Evolutionary conservation across 176 grass and related monocot species (phyloP).

Genomic region (bread wheat (Triticum aestivum)): DNA sequence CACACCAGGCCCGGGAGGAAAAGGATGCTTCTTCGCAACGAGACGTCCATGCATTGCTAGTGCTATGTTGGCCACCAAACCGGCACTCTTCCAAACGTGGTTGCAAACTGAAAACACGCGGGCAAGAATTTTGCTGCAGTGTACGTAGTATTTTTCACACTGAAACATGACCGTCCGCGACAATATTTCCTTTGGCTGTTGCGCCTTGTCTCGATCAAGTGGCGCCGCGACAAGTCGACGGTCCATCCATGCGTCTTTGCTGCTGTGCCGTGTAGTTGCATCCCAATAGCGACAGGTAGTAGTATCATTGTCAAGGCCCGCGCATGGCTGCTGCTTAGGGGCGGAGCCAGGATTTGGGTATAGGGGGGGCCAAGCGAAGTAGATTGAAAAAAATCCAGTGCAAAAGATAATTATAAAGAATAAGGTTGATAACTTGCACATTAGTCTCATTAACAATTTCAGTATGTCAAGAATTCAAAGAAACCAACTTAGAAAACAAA

Average conservation of each 20-base stretch:
- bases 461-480: too few relatives aligned
- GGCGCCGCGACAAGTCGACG: not conserved
- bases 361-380: too few relatives aligned
- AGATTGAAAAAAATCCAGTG: too few relatives aligned
- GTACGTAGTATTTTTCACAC: not conserved
- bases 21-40: not conserved
- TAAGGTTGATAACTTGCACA: too few relatives aligned
- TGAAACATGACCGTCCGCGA: not conserved
- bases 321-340: too few relatives aligned
- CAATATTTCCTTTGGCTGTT: not conserved
- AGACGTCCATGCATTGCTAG: not conserved
- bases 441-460: too few relatives aligned
- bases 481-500: too few relatives aligned
- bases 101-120: not conserved
- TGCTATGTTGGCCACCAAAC: not conserved
- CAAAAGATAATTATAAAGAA: too few relatives aligned
- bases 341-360: too few relatives aligned
- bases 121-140: too few relatives aligned
- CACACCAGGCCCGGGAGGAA: not conserved
- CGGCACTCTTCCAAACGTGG: not conserved
- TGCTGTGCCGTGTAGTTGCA: not conserved
- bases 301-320: constrained; percentile 7
- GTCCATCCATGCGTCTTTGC: not conserved
- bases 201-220: not conserved
- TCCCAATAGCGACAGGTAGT: not conserved